Base-by-base conservation (phyloP, 2,329 filamentous ascomycete genomes). In the Pseudocercospora vitis region DNA sequence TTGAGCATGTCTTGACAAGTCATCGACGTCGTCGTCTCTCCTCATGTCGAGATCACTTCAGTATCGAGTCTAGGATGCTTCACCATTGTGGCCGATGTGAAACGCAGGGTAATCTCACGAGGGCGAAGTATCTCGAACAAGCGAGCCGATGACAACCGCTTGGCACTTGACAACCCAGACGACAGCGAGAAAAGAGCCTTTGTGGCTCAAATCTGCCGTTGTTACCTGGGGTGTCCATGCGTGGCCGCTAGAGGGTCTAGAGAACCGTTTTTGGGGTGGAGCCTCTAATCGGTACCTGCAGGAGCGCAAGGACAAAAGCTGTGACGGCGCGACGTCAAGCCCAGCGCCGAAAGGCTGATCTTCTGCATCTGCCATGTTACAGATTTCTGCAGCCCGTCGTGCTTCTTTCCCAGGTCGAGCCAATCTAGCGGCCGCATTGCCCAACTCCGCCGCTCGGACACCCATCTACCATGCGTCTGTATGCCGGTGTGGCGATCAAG, bases 271-370 rank as follows among this genome's bases (percentile, higher is more conserved):
- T 18, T 33, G 49, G 33, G 35, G 52, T 54, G 63, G 58, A 57
- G 55, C 57, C 19, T 35, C 56, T 57, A 60, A 58, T 46, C 33
- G 48, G 63, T 64, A 60, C 63, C 62, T 65, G 63, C 63, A 64
- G 54, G 52, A 44, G 50, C 48, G 23, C 37, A 48, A 45, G 49
- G 57, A 57, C 63, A 58, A 64, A 65, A 63, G 52, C 52, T 49
- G 52, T 58, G 53, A 49, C 60, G 50, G 39, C 39, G 50, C 47
- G 49, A 53, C 52, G 56, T 60, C 53, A 56, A 50, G 55, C 28
- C 40, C 39, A 18, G 26, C 40, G 29, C 50, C 53, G 59, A 32
- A 57, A 57, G 48, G 61, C 50, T 26, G 55, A 64, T 65, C 63
- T 52, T 56, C 55, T 57, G 57, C 57, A 60, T 44, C 53, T 58